These are phyloP conservation scores for Globisporangium spiculum DNA, from an alignment of 352 stramenopile species.

Conservation along the genomic window DNA sequence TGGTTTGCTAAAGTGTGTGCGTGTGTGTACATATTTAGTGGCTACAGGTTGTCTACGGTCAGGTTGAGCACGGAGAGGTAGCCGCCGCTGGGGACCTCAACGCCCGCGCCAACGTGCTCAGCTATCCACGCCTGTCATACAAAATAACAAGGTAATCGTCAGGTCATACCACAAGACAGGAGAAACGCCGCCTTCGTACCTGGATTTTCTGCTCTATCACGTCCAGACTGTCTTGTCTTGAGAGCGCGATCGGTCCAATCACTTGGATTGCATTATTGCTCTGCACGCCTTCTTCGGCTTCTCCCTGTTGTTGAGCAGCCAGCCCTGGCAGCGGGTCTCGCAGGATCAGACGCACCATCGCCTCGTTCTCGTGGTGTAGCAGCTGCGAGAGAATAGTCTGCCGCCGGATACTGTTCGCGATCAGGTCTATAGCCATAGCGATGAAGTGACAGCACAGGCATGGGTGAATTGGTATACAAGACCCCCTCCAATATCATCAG, in stretches of 20 bases:
- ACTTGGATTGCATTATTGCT: constrained; percentile 23
- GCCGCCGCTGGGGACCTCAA: constrained; percentile 31
- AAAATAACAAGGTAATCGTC: background rate
- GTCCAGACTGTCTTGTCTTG: constrained; percentile 46
- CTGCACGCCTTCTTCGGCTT: constrained; percentile 4
- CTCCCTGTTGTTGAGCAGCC: constrained; percentile 9
- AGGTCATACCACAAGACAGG: background rate
- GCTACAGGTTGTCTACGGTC: constrained; percentile 37
- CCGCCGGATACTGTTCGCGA: constrained; percentile 38
- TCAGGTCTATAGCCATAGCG: constrained; percentile 29
- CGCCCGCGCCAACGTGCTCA: constrained; percentile 33
- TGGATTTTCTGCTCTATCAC: constrained; percentile 60
- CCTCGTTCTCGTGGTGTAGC: constrained; percentile 39
- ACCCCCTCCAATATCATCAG: background rate
- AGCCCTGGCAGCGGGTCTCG: constrained; percentile 31
- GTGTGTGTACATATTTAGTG: background rate
- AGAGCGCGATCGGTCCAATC: constrained; percentile 46
- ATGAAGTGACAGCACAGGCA: background rate
- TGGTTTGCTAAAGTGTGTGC: background rate
- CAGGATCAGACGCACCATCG: constrained; percentile 48
- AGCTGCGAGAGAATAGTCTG: constrained; percentile 47
- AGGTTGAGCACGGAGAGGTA: constrained; percentile 57
- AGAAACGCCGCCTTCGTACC: constrained; percentile 19
- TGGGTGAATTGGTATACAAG: background rate
- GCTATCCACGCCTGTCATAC: constrained; percentile 36